phyloP scores from a whole-genome alignment of 805 yeast species.

The Yarrowia deformans region DNA sequence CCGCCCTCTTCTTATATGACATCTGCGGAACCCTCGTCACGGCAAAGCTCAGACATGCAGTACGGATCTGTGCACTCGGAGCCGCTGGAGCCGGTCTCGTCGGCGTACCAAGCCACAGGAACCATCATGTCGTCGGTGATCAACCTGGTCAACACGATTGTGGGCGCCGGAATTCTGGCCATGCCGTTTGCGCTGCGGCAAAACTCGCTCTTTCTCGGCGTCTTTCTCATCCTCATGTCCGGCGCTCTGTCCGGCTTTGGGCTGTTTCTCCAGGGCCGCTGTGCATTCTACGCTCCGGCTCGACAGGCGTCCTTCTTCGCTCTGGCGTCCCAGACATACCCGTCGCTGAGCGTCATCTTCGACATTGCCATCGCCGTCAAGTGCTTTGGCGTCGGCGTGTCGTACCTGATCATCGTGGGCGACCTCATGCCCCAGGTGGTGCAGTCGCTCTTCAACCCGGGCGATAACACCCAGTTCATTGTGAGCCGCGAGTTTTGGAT shows the following conservation, averaged over 20 bases:
- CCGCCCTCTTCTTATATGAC: constrained; percentile 3
- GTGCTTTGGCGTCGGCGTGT: constrained; percentile 82
- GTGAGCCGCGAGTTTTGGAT: constrained; percentile 58
- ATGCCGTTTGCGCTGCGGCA: constrained; percentile 73
- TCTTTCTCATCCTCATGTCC: constrained; percentile 61
- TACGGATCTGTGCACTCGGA: constrained; percentile 17
- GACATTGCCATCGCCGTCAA: constrained; percentile 78
- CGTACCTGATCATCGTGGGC: constrained; percentile 75
- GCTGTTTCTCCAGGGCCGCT: constrained; percentile 65
- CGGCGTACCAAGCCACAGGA: constrained; percentile 45
- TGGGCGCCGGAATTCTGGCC: constrained; percentile 81
- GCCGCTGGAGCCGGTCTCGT: constrained; percentile 13
- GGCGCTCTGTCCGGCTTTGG: constrained; percentile 73
- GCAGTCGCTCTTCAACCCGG: constrained; percentile 44
- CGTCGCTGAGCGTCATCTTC: constrained; percentile 68
- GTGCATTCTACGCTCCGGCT: constrained; percentile 60
- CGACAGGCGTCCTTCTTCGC: constrained; percentile 75
- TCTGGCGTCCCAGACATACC: constrained; percentile 71
- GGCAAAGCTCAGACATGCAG: constrained; percentile 12
- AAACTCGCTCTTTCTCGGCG: constrained; percentile 68
- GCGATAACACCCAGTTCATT: constrained; percentile 40
- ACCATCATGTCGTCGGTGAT: constrained; percentile 62
- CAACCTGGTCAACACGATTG: constrained; percentile 73
- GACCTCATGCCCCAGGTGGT: constrained; percentile 70
- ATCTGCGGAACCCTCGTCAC: not conserved